Evolutionary conservation across 768 basidiomycete genomes (phyloP), one percentile per base, ranked within the genome.

Genomic region (Dentipellis fragilis): DNA sequence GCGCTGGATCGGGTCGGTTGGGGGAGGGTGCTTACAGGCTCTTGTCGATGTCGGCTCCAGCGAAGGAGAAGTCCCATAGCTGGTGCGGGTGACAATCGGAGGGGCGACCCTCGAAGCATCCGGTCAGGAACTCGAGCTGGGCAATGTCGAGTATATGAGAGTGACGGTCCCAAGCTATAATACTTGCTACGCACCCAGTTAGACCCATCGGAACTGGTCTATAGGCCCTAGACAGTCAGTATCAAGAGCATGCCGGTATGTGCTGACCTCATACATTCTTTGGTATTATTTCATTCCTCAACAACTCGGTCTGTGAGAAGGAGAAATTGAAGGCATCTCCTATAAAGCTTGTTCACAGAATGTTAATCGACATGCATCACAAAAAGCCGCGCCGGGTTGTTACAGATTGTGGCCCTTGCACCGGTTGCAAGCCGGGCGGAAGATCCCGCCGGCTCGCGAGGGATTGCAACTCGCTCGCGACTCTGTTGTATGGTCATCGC

Each of bases 11-110:
- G 16, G 8, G 45, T 29, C 3, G 29, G 29, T 29, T 29, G 29
- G 29, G 29, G 6, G 29, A 29, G 29, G 6, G 6, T 29, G 29
- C 58, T 48, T 22, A 61, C 62, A 61, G 35, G 0, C 55, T 57
- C 19, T 51, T 49, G 54, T 58, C 57, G n/a, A 63, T 59, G 23
- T 63, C 58, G 12, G 34, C 48, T 37, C 78, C 80, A 9, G 79
- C 79, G 62, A 79, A 80, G 0, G 80, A 75, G 59, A 81, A 80
- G 63, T 80, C 67, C 78, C 79, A 81, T 11, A 80, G 68, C 55
- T 80, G 77, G 4, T 60, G 61, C 4, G 60, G 40, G 19, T 17
- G 14, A 64, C 80, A 80, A 8, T 61, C 36, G 11, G 70, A 69
- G 0, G 79, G 78, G 21, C 56, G 67, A 9, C 79, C 80, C 47